phyloP scores from a whole-genome alignment of 352 stramenopile genomes.

The Globisporangium cylindrosporum region DNA sequence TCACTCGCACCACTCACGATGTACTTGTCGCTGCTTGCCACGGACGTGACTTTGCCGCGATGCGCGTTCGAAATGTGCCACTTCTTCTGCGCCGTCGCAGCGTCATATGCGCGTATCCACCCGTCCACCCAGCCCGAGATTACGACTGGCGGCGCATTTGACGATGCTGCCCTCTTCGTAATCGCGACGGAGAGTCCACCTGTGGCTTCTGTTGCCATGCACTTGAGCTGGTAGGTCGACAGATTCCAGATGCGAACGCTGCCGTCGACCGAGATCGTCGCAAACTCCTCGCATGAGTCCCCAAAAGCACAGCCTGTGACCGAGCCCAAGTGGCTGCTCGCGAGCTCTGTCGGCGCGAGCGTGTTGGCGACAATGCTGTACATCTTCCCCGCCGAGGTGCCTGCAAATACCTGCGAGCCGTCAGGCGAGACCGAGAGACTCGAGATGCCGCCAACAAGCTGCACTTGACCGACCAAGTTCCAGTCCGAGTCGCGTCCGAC shows the following conservation, averaged over 20 bases:
- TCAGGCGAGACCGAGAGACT: slow-evolving; percentile 66
- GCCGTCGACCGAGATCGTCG: slow-evolving; percentile 68
- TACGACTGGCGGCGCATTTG: slow-evolving; percentile 24
- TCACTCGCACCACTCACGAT: slow-evolving; percentile 82
- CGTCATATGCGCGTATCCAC: slow-evolving; percentile 67
- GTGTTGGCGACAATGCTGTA: slow-evolving; percentile 55
- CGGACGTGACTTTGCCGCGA: slow-evolving; percentile 74
- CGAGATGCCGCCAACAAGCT: slow-evolving; percentile 76
- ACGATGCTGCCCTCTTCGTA: slow-evolving; percentile 18
- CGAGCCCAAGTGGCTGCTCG: slow-evolving; percentile 59
- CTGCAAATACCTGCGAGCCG: slow-evolving; percentile 54
- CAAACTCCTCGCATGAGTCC: slow-evolving; percentile 55
- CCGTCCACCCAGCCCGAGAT: slow-evolving; percentile 75
- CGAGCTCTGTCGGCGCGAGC: slow-evolving; percentile 49
- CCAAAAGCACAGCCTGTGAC: slow-evolving; percentile 68
- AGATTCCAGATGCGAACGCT: slow-evolving; percentile 70
- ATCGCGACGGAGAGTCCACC: slow-evolving; percentile 45
- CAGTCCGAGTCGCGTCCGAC: slow-evolving; percentile 74
- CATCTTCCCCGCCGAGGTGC: slow-evolving; percentile 74
- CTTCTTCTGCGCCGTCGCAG: slow-evolving; percentile 41
- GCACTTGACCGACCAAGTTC: slow-evolving; percentile 79
- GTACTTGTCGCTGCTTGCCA: slow-evolving; percentile 62
- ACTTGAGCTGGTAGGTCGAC: slow-evolving; percentile 64
- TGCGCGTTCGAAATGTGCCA: slow-evolving; percentile 89
- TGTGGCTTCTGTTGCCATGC: slow-evolving; percentile 59